Percentiles rank a stretch among this genome's conserved stretches.
These are phyloP conservation scores for Lichenothelia convexa DNA, from an alignment of 495 filamentous ascomycete genomes.

Conservation along the genomic window DNA sequence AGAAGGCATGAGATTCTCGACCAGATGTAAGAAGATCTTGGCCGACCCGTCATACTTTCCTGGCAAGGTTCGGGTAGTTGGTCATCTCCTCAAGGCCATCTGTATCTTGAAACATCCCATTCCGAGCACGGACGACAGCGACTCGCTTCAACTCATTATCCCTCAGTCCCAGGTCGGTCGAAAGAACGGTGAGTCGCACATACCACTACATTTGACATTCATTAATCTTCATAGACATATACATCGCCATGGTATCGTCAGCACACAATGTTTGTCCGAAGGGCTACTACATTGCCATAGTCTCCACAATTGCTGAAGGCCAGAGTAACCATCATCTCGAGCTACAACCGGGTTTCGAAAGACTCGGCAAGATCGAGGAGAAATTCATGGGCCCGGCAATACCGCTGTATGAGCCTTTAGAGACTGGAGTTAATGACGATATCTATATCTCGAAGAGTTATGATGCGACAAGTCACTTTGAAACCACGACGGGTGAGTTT, in stretches of 20 bases:
- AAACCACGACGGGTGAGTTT: slow-evolving; percentile 56
- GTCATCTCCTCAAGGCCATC: slow-evolving; percentile 86
- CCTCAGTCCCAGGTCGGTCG: slow-evolving; percentile 91
- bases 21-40: slow-evolving; percentile 88
- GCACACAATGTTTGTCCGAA: slow-evolving; percentile 98
- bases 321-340: slow-evolving; percentile 86
- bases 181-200: slow-evolving; percentile 53
- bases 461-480: slow-evolving; percentile 92
- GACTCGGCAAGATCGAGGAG: slow-evolving; percentile 86
- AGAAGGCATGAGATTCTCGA: slow-evolving; percentile 80
- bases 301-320: slow-evolving; percentile 90
- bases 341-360: slow-evolving; percentile 81
- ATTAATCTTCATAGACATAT: slow-evolving; percentile 55
- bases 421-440: slow-evolving; percentile 70
- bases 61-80: slow-evolving; percentile 65
- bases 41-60: slow-evolving; percentile 96
- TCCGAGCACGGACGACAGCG: slow-evolving; percentile 63
- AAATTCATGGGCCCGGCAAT: slow-evolving; percentile 90
- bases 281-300: slow-evolving; percentile 96
- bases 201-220: background rate
- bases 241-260: slow-evolving; percentile 88
- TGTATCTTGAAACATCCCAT: slow-evolving; percentile 96
- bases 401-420: slow-evolving; percentile 81
- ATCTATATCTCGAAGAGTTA: slow-evolving; percentile 98
- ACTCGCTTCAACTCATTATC: slow-evolving; percentile 92